Evolutionary conservation across 352 stramenopile genomes (phyloP).

Genomic region (Elongisporangium prolatum): DNA sequence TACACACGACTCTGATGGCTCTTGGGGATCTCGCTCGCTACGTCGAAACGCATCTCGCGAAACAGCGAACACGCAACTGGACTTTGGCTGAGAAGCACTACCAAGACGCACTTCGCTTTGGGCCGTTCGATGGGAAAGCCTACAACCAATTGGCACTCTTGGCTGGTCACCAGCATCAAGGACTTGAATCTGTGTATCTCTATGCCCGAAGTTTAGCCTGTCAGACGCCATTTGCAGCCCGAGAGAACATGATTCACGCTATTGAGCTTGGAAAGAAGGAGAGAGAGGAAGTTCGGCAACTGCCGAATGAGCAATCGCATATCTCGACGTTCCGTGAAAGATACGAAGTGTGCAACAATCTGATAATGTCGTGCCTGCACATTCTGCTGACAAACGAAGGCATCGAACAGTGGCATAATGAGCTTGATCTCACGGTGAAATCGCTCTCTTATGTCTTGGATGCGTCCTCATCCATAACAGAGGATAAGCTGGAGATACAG

Average conservation of each 20-base stretch:
- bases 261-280: conserved; percentile 8
- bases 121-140: conserved; percentile 42
- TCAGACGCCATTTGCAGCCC: conserved; percentile 28
- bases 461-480: neutral
- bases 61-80: conserved; percentile 20
- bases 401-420: conserved; percentile 6
- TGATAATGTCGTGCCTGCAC: conserved; percentile 13
- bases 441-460: conserved; percentile 13
- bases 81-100: conserved; percentile 24
- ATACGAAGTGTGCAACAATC: neutral
- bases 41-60: conserved; percentile 16
- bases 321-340: neutral
- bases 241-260: conserved; percentile 33
- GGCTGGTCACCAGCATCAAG: conserved; percentile 24
- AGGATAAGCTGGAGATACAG: neutral
- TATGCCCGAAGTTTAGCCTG: conserved; percentile 41
- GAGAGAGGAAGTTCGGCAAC: neutral
- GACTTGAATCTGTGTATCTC: conserved; percentile 33
- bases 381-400: conserved; percentile 9
- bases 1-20: conserved; percentile 43
- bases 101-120: conserved; percentile 24
- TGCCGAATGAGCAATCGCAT: neutral
- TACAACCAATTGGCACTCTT: conserved; percentile 60
- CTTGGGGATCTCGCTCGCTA: conserved; percentile 48
- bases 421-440: conserved; percentile 8